Evolutionary conservation across 179 eudicot genomes (phyloP), one percentile per base, ranked within the genome.

Genomic region (Drosera spatulata): DNA sequence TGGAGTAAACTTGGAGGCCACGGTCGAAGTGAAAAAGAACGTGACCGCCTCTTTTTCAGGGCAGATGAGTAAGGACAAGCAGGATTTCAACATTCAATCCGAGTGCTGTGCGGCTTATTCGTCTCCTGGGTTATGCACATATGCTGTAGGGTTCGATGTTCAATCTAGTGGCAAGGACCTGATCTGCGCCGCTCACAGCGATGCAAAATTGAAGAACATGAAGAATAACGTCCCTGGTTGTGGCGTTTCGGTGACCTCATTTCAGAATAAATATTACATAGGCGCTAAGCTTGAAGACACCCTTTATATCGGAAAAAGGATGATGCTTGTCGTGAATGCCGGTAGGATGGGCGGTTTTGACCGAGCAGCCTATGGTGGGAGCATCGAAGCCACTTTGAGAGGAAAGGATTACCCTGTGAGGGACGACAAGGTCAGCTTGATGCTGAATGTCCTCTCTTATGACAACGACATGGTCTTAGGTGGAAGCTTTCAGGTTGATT

Each of bases 61-160:
- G 60, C 96, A 93, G 72, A 70, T 93, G 86, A 88, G 88, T 86
- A 93, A 93, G 71, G 95, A 89, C 73, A 93, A 93, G 60, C 80
- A 78, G 66, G 93, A 89, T 63, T 76, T 86, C 71, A 84, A 69
- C 69, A 69, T 93, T 64, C 99, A 89, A 43, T 88, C 93, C 8
- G 82, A 93, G 72, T 78, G 80, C 61, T 73, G 77, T 6, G 79
- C 90, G 37, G 75, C 78, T 50, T 86, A 80, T 54, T 41, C 69
- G 47, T 71, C 80, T 73, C 95, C 83, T 7, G 54, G 65, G 45
- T 88, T 91, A 14, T 82, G 82, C 55, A 71, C 82, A 33, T 89
- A 78, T 50, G 68, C 70, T 12, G 4, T 75, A 9, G 95, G 93
- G 39, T 68, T 89, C 9, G 93, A 86, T 57, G 66, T 86, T 59